These are phyloP conservation scores for Rhizomucor miehei DNA, from an alignment of 371 early-diverging fungal genomes.

Conservation along the genomic window DNA sequence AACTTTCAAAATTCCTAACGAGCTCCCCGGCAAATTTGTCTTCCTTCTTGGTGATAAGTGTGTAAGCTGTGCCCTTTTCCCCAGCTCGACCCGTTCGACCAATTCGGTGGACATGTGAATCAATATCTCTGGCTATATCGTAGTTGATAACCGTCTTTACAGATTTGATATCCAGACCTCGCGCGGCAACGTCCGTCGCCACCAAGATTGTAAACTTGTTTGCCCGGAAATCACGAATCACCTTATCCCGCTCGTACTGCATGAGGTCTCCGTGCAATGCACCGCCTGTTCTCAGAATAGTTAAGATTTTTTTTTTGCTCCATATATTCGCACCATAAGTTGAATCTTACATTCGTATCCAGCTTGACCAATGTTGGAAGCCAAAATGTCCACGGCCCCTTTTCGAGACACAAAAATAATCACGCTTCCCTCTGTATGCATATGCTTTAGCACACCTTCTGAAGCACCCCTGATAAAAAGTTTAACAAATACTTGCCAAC, in stretches of 20 bases:
- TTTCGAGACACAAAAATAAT: slow-evolving; percentile 68
- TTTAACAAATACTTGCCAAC: slow-evolving; percentile 37
- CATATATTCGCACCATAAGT: background rate
- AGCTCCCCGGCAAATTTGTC: slow-evolving; percentile 79
- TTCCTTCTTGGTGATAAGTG: slow-evolving; percentile 69
- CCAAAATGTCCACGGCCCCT: slow-evolving; percentile 59
- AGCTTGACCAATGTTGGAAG: slow-evolving; percentile 47
- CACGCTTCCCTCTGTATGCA: slow-evolving; percentile 57
- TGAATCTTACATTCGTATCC: slow-evolving; percentile 53
- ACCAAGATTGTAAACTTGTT: slow-evolving; percentile 81
- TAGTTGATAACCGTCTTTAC: slow-evolving; percentile 74
- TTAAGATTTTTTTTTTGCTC: background rate
- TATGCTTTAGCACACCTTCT: too few relatives aligned
- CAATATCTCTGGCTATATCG: slow-evolving; percentile 74
- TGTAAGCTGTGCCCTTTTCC: slow-evolving; percentile 72
- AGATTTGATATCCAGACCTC: slow-evolving; percentile 86
- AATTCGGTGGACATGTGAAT: slow-evolving; percentile 75
- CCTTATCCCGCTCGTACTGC: slow-evolving; percentile 94
- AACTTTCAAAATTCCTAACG: slow-evolving; percentile 72
- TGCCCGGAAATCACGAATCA: slow-evolving; percentile 76
- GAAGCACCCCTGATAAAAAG: background rate
- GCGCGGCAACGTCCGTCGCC: slow-evolving; percentile 99
- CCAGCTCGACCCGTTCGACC: slow-evolving; percentile 75
- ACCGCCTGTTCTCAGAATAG: slow-evolving; percentile 44
- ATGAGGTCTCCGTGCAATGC: slow-evolving; percentile 98